A percentile compares a stretch with the other conserved stretches of the same genome.
These are phyloP conservation scores for Spathaspora girioi DNA, from an alignment of 805 yeast species.

Conservation along the genomic window DNA sequence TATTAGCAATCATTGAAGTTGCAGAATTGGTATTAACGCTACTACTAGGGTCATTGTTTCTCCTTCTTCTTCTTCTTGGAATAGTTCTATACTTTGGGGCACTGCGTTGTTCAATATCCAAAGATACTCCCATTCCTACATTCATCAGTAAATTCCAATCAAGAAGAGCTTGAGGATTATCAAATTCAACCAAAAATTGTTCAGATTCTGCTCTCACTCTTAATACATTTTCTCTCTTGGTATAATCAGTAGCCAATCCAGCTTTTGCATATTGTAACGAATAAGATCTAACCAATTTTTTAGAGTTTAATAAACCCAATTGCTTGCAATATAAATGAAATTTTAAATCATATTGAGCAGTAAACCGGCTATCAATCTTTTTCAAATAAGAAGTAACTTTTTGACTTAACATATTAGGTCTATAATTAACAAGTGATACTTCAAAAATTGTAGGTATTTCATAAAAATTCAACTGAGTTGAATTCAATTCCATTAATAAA, in stretches of 20 bases:
- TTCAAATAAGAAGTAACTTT: constrained; percentile 8
- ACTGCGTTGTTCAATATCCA: constrained; percentile 70
- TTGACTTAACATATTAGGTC: constrained; percentile 7
- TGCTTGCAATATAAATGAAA: constrained; percentile 22
- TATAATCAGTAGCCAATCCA: constrained; percentile 85
- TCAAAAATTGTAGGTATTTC: constrained; percentile 31
- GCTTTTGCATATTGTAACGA: constrained; percentile 80
- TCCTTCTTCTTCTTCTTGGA: constrained; percentile 64
- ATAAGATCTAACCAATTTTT: constrained; percentile 52
- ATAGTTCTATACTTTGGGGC: constrained; percentile 77
- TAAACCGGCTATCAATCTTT: constrained; percentile 16
- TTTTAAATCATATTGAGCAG: constrained; percentile 24
- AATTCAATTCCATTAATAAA: constrained; percentile 70
- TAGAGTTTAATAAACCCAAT: constrained; percentile 12
- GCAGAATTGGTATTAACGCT: not conserved
- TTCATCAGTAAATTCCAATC: constrained; percentile 74
- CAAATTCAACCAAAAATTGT: constrained; percentile 70
- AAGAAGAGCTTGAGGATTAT: constrained; percentile 61
- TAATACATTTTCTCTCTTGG: constrained; percentile 62
- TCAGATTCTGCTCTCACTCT: constrained; percentile 80
- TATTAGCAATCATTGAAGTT: not conserved
- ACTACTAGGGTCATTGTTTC: not conserved
- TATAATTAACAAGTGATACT: constrained; percentile 19
- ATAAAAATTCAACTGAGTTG: constrained; percentile 80
- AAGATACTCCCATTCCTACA: constrained; percentile 73